Conservation (phyloP, 495 filamentous ascomycete genomes). For the Trichodelitschia bisporula region DNA sequence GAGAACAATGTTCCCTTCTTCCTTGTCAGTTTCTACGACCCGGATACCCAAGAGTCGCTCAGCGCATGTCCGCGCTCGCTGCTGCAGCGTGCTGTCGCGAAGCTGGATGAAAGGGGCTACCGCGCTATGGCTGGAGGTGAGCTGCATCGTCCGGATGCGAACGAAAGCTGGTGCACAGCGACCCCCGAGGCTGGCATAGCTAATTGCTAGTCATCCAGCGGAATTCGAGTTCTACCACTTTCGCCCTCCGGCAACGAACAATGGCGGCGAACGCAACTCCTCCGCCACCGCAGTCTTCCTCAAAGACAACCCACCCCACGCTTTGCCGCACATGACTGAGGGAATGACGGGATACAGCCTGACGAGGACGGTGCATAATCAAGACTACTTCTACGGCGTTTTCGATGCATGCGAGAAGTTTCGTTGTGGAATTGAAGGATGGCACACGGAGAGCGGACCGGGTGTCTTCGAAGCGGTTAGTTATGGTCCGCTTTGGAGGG, state of each 20-base stretch:
- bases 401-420: conserved; percentile 68
- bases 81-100: conserved; percentile 40
- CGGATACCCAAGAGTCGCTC: conserved; percentile 39
- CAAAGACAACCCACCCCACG: conserved; percentile 39
- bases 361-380: conserved; percentile 76
- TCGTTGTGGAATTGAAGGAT: conserved; percentile 68
- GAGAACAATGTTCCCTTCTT: conserved; percentile 86
- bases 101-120: conserved; percentile 35
- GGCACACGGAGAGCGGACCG: conserved; percentile 93
- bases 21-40: conserved; percentile 65
- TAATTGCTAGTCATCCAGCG: conserved; percentile 28
- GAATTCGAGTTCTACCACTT: conserved; percentile 98
- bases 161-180: too few species aligned
- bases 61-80: conserved; percentile 67
- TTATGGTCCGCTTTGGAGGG: conserved; percentile 1
- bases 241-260: conserved; percentile 29
- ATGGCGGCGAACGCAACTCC: conserved; percentile 27
- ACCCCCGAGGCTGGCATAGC: too few species aligned
- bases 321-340: conserved; percentile 60
- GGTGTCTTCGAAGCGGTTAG: conserved; percentile 82
- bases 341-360: conserved; percentile 98
- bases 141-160: too few species aligned
- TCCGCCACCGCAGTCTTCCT: conserved; percentile 55
- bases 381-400: conserved; percentile 82
- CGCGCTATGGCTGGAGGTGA: conserved; percentile 86